A percentile compares a stretch with the other conserved stretches of the same genome.
These are phyloP conservation scores for Yamadazyma epiphylla DNA, from an alignment of 1,139 yeast species.

Conservation along the genomic window DNA sequence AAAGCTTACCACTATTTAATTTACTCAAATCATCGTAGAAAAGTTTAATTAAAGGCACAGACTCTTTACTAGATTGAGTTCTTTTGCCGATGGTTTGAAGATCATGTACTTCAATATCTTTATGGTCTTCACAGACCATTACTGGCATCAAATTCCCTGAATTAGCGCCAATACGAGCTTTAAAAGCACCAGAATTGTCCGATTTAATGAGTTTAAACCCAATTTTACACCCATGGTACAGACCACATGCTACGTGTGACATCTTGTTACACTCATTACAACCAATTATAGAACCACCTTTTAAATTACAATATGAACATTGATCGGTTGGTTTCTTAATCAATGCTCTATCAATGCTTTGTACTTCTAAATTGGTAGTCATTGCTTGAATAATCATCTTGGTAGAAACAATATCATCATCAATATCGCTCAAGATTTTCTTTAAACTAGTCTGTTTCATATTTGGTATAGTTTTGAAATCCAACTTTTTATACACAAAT, in stretches of 20 bases:
- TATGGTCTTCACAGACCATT: constrained; percentile 42
- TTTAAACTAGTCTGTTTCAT: constrained; percentile 1
- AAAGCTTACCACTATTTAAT: constrained; percentile 11
- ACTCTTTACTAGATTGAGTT: constrained; percentile 19
- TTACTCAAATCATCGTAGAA: constrained; percentile 41
- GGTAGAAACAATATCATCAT: constrained; percentile 3
- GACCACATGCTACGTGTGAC: constrained; percentile 70
- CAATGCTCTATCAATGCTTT: constrained; percentile 26
- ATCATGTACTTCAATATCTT: constrained; percentile 7
- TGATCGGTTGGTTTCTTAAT: constrained; percentile 18
- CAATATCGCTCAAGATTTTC: constrained; percentile 1
- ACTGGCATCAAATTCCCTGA: constrained; percentile 42
- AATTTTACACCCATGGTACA: constrained; percentile 35
- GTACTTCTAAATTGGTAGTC: constrained; percentile 20
- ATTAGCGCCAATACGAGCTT: constrained; percentile 20
- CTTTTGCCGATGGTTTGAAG: constrained; percentile 34
- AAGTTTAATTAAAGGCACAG: constrained; percentile 36
- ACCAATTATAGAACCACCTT: constrained; percentile 6
- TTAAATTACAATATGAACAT: constrained; percentile 10
- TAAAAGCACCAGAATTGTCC: constrained; percentile 14
- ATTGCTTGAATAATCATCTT: constrained; percentile 15
- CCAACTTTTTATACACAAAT: constrained; percentile 31
- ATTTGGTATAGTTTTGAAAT: constrained; percentile 13
- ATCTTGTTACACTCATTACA: constrained; percentile 8
- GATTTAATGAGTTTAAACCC: constrained; percentile 43